phyloP scores from a whole-genome alignment of 2,329 filamentous ascomycete genomes.

The Corniculantispora saksenae region DNA sequence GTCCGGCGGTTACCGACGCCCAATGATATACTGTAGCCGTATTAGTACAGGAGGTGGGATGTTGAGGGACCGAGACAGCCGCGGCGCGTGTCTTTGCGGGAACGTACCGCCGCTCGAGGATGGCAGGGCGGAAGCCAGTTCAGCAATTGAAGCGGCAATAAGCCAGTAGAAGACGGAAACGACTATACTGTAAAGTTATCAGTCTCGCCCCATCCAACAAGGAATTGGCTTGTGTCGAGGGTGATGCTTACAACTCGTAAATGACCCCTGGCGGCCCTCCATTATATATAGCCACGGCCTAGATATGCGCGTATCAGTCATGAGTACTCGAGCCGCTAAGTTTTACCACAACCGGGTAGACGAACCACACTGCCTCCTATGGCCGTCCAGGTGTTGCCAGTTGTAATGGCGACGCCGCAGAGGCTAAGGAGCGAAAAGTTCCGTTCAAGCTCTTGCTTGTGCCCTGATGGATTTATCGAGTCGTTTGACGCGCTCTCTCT shows the following conservation, averaged over 20 bases:
- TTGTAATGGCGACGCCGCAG: conserved; percentile 42
- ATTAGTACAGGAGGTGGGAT: neutral
- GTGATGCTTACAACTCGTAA: conserved; percentile 38
- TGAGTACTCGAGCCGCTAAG: neutral
- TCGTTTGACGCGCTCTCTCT: neutral
- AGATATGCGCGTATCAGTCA: neutral
- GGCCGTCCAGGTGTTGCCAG: conserved; percentile 46
- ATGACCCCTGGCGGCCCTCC: conserved; percentile 47
- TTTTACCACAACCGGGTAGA: neutral
- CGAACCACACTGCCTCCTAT: conserved; percentile 44
- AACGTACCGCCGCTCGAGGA: conserved; percentile 34
- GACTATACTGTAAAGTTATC: conserved; percentile 32
- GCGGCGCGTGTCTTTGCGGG: neutral
- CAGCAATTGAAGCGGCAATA: conserved; percentile 51
- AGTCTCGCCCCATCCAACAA: neutral
- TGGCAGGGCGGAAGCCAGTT: conserved; percentile 47
- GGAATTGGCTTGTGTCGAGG: conserved; percentile 18
- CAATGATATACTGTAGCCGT: conserved; percentile 47
- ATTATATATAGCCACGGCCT: conserved; percentile 35
- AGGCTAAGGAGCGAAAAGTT: conserved; percentile 44
- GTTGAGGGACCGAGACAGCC: neutral
- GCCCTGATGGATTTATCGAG: conserved; percentile 41
- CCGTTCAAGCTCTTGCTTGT: conserved; percentile 41
- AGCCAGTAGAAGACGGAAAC: conserved; percentile 52
- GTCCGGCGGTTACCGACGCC: conserved; percentile 51